Evolutionary conservation across 148 eudicot species (phyloP).

Genomic region (Chenopodium quinoa): DNA sequence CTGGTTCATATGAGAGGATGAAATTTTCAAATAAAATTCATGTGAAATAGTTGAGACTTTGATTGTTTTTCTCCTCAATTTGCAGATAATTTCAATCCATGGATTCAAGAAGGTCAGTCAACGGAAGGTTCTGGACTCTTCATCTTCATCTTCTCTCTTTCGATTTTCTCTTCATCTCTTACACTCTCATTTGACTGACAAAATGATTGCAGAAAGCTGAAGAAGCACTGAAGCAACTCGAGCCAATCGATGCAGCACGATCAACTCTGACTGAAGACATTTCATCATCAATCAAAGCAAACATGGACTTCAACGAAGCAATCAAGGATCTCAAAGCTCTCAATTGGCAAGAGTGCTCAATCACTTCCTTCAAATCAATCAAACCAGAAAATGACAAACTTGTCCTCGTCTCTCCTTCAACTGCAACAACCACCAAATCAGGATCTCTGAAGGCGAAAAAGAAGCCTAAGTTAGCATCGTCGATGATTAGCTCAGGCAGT

Average conservation of each 20-base stretch:
- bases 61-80: neutral
- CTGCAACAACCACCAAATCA: slow-evolving; percentile 7
- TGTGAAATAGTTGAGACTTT: neutral
- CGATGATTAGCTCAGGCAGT: neutral
- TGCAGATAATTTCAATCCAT: slow-evolving; percentile 43
- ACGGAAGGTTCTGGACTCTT: slow-evolving; percentile 21
- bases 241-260: slow-evolving; percentile 44
- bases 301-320: slow-evolving; percentile 35
- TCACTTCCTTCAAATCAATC: slow-evolving; percentile 41
- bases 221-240: slow-evolving; percentile 42
- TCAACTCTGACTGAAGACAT: slow-evolving; percentile 42
- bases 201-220: slow-evolving; percentile 26
- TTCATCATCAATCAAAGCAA: slow-evolving; percentile 31
- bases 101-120: slow-evolving; percentile 24
- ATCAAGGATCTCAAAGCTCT: slow-evolving; percentile 37
- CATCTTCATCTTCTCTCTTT: neutral
- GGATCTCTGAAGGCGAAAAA: slow-evolving; percentile 31
- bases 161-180: neutral
- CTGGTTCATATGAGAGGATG: neutral
- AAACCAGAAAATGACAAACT: slow-evolving; percentile 5
- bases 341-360: slow-evolving; percentile 52
- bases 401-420: neutral
- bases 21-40: too few relatives aligned
- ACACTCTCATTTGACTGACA: slow-evolving; percentile 2
- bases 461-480: neutral